Base-by-base conservation (phyloP, 1,139 yeast species). In the Wickerhamomyces sp. region DNA sequence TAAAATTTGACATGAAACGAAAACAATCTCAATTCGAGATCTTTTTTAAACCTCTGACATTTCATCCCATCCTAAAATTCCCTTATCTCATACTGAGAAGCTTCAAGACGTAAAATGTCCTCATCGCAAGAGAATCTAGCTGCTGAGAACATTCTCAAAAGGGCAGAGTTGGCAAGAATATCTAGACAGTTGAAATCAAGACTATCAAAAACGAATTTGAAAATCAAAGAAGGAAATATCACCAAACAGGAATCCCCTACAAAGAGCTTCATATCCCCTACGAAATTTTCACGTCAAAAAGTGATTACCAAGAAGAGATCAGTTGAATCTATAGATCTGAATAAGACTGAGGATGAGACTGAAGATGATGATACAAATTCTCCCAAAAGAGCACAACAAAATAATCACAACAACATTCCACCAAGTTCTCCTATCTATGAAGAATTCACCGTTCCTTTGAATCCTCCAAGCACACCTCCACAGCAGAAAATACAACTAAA, bases 161-260 rank as follows among this genome's bases (percentile, higher is more conserved):
- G 73, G 43, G 74, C 70, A 4, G 73, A 69, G 47, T 60, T 69
- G 7, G 71, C 73, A 7, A 62, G 72, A 45, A 64, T 69, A 45
- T 67, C 74, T 2, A 57, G 72, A 45, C 73, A 68, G 48, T 52
- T 69, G 27, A 68, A 67, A 51, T 58, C 65, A 10, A 63, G 68
- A 46, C 54, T 69, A 18, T 63, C 66, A 27, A 67, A 63, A 47
- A 72, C 73, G 3, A 71, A 69, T 15, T 43, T 64, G 18, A 65
- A 63, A 49, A 15, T 40, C 27, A 33, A 35, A 38, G 37, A 30
- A 18, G 33, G 33, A 30, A 9, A 18, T 6, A 31, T 40, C 15
- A 10, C 18, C 27, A 32, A 29, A 26, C 32, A 31, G 34, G 13
- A 29, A 13, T 35, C 50, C 27, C 44, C 44, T 11, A 37, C 39